These are phyloP conservation scores for Escallonia rubra DNA, from an alignment of 129 eudicot genomes.

Conservation along the genomic window DNA sequence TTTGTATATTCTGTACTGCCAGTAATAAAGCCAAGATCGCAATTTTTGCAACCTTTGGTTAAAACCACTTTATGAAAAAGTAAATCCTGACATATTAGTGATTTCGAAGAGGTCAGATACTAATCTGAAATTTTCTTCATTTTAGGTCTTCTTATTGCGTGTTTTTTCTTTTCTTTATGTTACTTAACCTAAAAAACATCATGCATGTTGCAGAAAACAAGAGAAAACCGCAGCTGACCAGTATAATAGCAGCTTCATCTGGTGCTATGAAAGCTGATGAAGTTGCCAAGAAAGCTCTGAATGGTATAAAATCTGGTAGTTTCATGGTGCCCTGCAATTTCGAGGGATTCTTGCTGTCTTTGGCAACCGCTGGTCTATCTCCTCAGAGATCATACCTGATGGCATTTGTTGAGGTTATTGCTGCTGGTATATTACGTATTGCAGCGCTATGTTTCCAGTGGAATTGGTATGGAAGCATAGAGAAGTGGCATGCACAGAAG, in stretches of 20 bases:
- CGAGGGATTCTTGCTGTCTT: conserved; percentile 57
- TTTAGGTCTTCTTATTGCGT: neutral
- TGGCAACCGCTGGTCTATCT: conserved; percentile 85
- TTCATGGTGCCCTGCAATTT: conserved; percentile 85
- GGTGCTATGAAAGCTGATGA: conserved; percentile 81
- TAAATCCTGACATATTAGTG: too few species aligned
- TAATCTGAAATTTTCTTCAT: too few species aligned
- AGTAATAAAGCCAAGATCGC: neutral
- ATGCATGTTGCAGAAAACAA: conserved; percentile 56
- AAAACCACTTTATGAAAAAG: too few species aligned
- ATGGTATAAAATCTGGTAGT: conserved; percentile 62
- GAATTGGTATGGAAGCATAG: conserved; percentile 84
- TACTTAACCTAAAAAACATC: too few species aligned
- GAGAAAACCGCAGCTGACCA: conserved; percentile 68
- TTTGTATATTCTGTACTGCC: neutral
- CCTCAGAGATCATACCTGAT: conserved; percentile 82
- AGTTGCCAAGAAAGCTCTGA: conserved; percentile 70
- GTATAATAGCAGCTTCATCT: conserved; percentile 82
- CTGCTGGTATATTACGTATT: conserved; percentile 54
- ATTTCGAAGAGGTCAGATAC: too few species aligned
- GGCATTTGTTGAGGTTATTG: conserved; percentile 81
- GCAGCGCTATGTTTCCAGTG: conserved; percentile 77
- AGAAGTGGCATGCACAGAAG: conserved; percentile 54
- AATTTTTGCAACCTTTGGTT: too few species aligned
- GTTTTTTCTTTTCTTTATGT: conserved; percentile 6